Base-by-base conservation (phyloP, 2,329 filamentous ascomycete genomes). In the Geosmithia morbida region DNA sequence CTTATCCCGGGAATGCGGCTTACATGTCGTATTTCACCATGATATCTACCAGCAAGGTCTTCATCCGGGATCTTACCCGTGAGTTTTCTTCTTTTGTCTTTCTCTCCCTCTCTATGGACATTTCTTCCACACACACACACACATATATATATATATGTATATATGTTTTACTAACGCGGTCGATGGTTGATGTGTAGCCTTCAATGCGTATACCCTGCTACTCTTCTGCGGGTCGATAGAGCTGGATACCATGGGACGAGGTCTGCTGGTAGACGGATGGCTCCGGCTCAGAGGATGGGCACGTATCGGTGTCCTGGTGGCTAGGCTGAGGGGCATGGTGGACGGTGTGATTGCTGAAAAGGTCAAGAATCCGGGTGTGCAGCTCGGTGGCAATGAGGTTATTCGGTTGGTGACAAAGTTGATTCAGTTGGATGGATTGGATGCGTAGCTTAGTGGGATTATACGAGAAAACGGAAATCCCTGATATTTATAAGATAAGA, bases 11-110 rank as follows among this genome's bases (percentile, higher is more conserved):
- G 7, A 79, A 81, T 46, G 83, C 84, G 5, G 74, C 79, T 1
- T 97, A 90, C 62, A 69, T 98, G 61, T 83, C 81, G 47, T 97
- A 95, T 63, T 96, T 96, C 63, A 85, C 77, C 46, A 88, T 95
- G 64, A 92, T 97, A 67, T 81, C 85, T 3, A 97, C 89, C 1
- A 85, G 78, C 59, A 97, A 97, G 68, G 79, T 95, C 2, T 97
- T 95, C 59, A 79, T 97, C 20, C 73, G 90, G 19, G 90, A 97
- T 57, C 66, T 96, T 44, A 97, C 90, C 14, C 92, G 83, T 87
- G 67, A 66, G 81, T 77, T 41, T 41, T 13, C n/a, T 41, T n/a
- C 48, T n/a, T 26, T 37, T 26, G 29, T 41, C 7, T 40, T 26
- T 4, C 10, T 22, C 17, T 13, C 26, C 7, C 26, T 26, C 22